Conservation (phyloP, 495 filamentous ascomycete genomes). For the Talaromyces adpressus region DNA sequence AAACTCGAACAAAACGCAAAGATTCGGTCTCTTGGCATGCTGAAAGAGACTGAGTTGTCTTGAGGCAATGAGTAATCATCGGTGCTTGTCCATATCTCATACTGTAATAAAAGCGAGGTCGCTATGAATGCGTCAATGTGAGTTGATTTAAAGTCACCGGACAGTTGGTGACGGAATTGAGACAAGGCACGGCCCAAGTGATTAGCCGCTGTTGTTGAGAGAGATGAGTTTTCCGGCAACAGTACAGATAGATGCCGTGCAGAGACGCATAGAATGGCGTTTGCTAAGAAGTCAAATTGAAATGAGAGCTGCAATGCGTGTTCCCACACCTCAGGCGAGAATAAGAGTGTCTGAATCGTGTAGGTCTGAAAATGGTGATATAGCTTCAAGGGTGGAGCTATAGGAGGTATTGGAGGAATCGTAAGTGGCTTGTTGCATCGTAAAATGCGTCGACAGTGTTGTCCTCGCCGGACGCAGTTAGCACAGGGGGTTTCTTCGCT, state of each 20-base stretch:
- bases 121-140: conserved; percentile 9
- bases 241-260: conserved; percentile 2
- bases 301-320: conserved; percentile 1
- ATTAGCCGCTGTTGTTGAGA: not conserved
- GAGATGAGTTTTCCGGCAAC: not conserved
- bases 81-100: conserved; percentile 1
- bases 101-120: conserved; percentile 3
- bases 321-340: not conserved
- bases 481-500: not conserved
- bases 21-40: not conserved
- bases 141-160: conserved; percentile 3
- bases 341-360: conserved; percentile 4
- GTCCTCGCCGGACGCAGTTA: not conserved
- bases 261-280: not conserved
- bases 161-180: not conserved
- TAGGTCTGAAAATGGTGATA: conserved; percentile 2
- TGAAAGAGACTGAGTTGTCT: not conserved
- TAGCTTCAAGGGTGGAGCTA: not conserved
- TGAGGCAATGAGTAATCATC: not conserved
- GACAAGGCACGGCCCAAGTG: conserved; percentile 1
- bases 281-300: conserved; percentile 1
- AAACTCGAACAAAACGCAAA: conserved; percentile 7
- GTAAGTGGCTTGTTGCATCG: not conserved
- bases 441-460: not conserved
- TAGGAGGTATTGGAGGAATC: not conserved